These are phyloP conservation scores for Auxenochlorella protothecoides DNA, from an alignment of 139 green algal species.

Conservation along the genomic window DNA sequence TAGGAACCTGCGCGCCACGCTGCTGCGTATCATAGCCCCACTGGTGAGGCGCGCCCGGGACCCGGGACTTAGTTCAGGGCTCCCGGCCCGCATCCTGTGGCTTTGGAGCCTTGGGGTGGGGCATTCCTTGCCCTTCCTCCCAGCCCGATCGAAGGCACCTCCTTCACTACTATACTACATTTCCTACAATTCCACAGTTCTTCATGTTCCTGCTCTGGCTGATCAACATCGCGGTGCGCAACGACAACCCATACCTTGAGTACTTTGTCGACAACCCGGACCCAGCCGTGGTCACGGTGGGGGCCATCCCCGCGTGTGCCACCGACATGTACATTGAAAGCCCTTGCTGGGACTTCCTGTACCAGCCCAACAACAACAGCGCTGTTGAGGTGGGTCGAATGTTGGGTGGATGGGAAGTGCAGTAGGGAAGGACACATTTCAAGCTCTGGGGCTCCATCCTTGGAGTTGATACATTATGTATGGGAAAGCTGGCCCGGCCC, in stretches of 20 bases:
- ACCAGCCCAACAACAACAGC: constrained; percentile 38
- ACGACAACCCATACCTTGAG: constrained; percentile 24
- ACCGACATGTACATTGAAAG: constrained; percentile 51
- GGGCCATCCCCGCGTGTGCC: constrained; percentile 38
- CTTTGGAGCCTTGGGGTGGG: too few relatives aligned
- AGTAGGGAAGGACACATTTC: too few relatives aligned
- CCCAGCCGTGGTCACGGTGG: constrained; percentile 13
- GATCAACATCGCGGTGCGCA: constrained; percentile 46
- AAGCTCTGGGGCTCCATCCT: too few relatives aligned
- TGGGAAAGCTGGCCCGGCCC: too few relatives aligned
- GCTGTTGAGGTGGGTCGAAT: constrained; percentile 6
- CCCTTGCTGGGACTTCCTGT: constrained; percentile 64
- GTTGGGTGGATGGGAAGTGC: too few relatives aligned
- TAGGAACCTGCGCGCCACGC: constrained; percentile 63
- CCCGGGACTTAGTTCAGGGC: constrained; percentile 11
- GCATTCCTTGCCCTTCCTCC: too few relatives aligned
- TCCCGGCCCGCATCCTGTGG: background rate
- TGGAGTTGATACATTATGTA: too few relatives aligned
- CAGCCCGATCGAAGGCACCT: too few relatives aligned
- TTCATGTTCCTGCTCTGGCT: constrained; percentile 81
- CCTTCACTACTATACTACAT: too few relatives aligned
- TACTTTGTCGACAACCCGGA: constrained; percentile 15
- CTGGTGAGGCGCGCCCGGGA: constrained; percentile 11
- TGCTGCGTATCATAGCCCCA: constrained; percentile 58
- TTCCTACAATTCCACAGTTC: constrained; percentile 21